Conservation (phyloP, 345 rosid species). For the Aegle marmelos region DNA sequence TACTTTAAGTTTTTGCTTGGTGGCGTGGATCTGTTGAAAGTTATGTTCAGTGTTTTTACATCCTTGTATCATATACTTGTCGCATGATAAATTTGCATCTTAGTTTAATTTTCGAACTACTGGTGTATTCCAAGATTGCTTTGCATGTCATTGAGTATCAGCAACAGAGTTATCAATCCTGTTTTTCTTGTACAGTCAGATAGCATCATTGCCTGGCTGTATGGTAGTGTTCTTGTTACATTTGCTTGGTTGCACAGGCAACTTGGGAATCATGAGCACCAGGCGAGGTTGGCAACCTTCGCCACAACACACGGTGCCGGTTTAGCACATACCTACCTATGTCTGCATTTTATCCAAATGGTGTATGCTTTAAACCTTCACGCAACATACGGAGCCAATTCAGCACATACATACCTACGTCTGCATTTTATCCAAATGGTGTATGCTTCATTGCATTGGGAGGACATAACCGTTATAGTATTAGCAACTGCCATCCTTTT, state of each 20-base stretch:
- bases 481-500: neutral
- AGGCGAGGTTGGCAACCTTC: neutral
- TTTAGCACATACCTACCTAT: neutral
- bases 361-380: neutral
- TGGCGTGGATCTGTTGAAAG: neutral
- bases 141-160: neutral
- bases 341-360: neutral
- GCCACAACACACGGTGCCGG: neutral
- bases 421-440: neutral
- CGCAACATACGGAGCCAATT: neutral
- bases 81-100: neutral
- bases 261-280: neutral
- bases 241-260: neutral
- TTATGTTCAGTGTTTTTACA: neutral
- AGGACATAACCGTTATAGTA: neutral
- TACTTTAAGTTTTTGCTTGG: constrained; percentile 9
- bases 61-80: neutral
- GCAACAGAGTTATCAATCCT: neutral
- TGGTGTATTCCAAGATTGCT: neutral
- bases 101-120: neutral
- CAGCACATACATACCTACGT: neutral
- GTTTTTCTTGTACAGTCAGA: neutral
- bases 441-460: neutral
- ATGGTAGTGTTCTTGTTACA: neutral
- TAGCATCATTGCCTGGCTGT: neutral